phyloP scores from a whole-genome alignment of 139 green algal genomes.

The Picochlorum sp. region DNA sequence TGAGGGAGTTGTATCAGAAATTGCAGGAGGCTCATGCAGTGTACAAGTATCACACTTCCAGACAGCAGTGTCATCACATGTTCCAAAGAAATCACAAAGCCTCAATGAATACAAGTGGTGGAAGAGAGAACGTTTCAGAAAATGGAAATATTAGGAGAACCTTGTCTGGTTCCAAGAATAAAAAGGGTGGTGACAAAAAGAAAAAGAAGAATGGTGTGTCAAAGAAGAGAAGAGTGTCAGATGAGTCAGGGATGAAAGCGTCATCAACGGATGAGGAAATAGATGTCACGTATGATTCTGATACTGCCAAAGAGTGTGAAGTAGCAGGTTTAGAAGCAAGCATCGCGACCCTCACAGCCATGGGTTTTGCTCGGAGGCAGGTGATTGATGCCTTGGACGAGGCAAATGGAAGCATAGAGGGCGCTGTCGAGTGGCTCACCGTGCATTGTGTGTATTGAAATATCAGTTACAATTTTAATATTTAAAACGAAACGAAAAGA shows the following conservation, averaged over 20 bases:
- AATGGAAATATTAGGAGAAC: constrained; percentile 3
- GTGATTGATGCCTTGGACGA: constrained; percentile 58
- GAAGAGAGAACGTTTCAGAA: constrained; percentile 6
- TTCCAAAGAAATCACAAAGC: background rate
- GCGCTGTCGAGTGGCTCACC: constrained; percentile 57
- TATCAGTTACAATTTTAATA: background rate
- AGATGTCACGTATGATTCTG: background rate
- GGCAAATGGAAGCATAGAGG: constrained; percentile 36
- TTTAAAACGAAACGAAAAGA: constrained; percentile 4
- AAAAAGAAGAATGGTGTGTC: too few species aligned
- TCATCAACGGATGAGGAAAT: background rate
- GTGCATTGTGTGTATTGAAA: constrained; percentile 22
- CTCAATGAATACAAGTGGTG: background rate
- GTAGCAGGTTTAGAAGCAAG: constrained; percentile 10
- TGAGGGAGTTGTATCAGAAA: constrained; percentile 40
- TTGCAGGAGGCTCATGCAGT: constrained; percentile 21
- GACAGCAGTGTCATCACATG: background rate
- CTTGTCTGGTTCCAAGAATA: constrained; percentile 10
- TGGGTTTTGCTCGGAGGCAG: constrained; percentile 60
- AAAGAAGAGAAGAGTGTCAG: background rate
- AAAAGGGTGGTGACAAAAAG: background rate
- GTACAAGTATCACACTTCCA: background rate
- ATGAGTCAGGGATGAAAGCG: background rate
- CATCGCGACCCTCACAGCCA: constrained; percentile 29
- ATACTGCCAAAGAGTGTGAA: constrained; percentile 6